phyloP scores from a whole-genome alignment of 176 grass and related monocot genomes.

The Tuctoria greenei region DNA sequence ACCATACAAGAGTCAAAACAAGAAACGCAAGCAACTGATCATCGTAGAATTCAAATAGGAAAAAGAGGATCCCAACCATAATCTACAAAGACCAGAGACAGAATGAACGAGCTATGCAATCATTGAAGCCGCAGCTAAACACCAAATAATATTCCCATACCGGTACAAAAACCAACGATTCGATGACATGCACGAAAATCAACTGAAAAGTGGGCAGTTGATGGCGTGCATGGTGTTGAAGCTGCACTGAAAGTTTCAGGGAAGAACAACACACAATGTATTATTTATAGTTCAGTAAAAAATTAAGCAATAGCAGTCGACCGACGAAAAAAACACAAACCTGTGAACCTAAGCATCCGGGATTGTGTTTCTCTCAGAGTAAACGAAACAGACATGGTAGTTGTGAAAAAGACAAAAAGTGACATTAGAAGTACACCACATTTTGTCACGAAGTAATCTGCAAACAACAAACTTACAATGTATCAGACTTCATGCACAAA shows the following conservation, averaged over 20 bases:
- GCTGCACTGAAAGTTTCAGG: constrained; percentile 82
- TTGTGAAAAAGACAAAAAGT: constrained; percentile 99
- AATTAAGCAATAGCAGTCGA: constrained; percentile 24
- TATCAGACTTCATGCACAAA: constrained; percentile 40
- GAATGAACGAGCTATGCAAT: constrained; percentile 17
- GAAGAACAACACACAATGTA: constrained; percentile 25
- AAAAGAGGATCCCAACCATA: constrained; percentile 99
- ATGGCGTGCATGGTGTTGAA: constrained; percentile 97
- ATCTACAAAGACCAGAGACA: constrained; percentile 66
- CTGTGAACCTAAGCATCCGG: constrained; percentile 98
- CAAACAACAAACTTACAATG: constrained; percentile 30
- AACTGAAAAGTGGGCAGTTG: constrained; percentile 95
- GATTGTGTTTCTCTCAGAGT: constrained; percentile 97
- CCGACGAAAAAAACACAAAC: constrained; percentile 48
- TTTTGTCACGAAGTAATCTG: constrained; percentile 99
- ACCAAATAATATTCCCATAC: constrained; percentile 50
- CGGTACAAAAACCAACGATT: constrained; percentile 98
- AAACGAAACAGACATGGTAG: constrained; percentile 99
- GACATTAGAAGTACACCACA: constrained; percentile 98
- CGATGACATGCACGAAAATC: constrained; percentile 97
- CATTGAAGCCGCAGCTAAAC: too few species aligned
- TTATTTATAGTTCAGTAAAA: constrained; percentile 19
- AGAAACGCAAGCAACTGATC: constrained; percentile 93
- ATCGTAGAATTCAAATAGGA: constrained; percentile 98
- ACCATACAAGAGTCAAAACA: constrained; percentile 97